Percentiles rank a stretch among this genome's conserved stretches.
Evolutionary conservation across 768 basidiomycete genomes (phyloP).

Genomic region (Neoboletus brunneissimus): DNA sequence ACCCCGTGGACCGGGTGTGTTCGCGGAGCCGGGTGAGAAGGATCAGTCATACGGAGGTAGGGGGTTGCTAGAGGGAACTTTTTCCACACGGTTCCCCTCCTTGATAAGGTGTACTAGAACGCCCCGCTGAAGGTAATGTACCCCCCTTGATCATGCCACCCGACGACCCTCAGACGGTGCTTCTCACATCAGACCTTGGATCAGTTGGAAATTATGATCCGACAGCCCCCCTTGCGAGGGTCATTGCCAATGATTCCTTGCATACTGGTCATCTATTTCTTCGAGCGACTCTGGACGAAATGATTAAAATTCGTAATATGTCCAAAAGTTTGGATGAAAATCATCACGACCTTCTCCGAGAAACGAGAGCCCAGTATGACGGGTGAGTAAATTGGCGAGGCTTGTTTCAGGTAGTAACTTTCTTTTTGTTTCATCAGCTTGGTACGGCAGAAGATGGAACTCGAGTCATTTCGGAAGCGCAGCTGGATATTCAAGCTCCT

Average conservation of each 20-base stretch:
- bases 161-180: neutral
- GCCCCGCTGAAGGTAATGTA: neutral
- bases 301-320: slow-evolving; percentile 2
- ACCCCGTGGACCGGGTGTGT: slow-evolving; percentile 1
- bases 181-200: slow-evolving; percentile 8
- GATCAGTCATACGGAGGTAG: neutral
- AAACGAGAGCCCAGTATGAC: neutral
- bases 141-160: slow-evolving; percentile 9
- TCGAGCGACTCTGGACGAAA: slow-evolving; percentile 8
- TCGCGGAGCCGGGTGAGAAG: slow-evolving; percentile 4
- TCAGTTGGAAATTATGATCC: neutral
- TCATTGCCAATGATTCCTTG: neutral
- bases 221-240: neutral
- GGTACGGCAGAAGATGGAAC: neutral
- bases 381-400: neutral
- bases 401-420: neutral
- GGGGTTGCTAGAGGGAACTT: neutral
- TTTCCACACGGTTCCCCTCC: slow-evolving; percentile 1
- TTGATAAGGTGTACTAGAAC: neutral
- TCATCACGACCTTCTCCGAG: neutral
- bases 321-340: neutral
- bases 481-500: neutral
- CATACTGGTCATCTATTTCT: slow-evolving; percentile 3
- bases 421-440: neutral
- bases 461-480: neutral